phyloP scores from a whole-genome alignment of 1,139 yeast species.

The Taphrina confusa region DNA sequence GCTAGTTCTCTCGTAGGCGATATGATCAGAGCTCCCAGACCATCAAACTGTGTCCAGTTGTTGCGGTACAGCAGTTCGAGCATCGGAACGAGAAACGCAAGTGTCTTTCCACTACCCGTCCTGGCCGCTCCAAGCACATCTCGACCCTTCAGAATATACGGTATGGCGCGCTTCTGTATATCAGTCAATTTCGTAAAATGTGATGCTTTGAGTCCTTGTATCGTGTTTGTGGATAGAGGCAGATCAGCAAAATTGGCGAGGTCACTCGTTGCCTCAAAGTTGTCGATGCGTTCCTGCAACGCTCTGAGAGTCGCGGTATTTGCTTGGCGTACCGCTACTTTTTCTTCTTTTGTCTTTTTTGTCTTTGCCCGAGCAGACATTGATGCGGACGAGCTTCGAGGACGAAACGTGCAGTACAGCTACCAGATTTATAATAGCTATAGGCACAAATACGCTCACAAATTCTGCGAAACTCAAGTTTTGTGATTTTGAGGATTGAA shows the following conservation, averaged over 20 bases:
- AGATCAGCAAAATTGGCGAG: constrained; percentile 26
- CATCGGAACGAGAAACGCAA: constrained; percentile 81
- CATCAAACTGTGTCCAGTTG: constrained; percentile 84
- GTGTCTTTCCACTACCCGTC: constrained; percentile 95
- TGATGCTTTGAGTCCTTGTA: constrained; percentile 64
- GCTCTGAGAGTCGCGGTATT: constrained; percentile 54
- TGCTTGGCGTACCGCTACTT: constrained; percentile 40
- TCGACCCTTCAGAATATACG: constrained; percentile 71
- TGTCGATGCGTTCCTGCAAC: constrained; percentile 47
- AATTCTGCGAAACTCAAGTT: too few species aligned
- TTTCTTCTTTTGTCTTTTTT: constrained; percentile 30
- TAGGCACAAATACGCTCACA: too few species aligned
- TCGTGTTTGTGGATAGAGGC: constrained; percentile 31
- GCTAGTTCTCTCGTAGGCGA: constrained; percentile 96
- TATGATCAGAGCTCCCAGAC: constrained; percentile 86
- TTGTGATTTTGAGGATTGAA: too few species aligned
- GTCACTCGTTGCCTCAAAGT: constrained; percentile 36
- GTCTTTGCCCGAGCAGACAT: constrained; percentile 26
- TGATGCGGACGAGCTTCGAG: too few species aligned
- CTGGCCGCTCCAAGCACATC: constrained; percentile 92
- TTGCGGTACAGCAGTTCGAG: constrained; percentile 53
- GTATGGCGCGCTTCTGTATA: constrained; percentile 78
- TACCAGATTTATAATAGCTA: too few species aligned
- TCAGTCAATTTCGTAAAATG: constrained; percentile 76
- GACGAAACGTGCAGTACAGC: too few species aligned